Evolutionary conservation across 768 basidiomycete genomes (phyloP), one percentile per base, ranked within the genome.

Genomic region (Mycena epipterygia): DNA sequence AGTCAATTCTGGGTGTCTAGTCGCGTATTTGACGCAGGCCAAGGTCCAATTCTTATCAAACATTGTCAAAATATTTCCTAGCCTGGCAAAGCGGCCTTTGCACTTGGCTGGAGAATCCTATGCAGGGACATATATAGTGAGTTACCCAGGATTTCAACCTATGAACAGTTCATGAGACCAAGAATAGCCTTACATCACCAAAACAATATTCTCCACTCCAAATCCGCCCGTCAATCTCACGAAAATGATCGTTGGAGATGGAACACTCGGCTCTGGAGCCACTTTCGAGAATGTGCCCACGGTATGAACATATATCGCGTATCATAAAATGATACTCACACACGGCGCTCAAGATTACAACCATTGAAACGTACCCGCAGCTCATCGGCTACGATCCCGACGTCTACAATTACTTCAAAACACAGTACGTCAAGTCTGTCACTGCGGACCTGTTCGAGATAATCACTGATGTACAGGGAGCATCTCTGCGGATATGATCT

Each of bases 31-130:
- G 56, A 12, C 27, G 5, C 33, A 29, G 5, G 30, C 19, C 27
- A 17, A 94, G 93, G 87, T 93, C 80, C 90, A 89, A 19, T 94
- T 94, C 76, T 77, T 95, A 49, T 79, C 79, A 23, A 94, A 94
- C 76, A 81, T 93, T 7, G 90, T 93, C 74, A 90, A 90, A 74
- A 89, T 93, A 19, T 94, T 94, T 78, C 93, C 93, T 12, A 85
- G 86, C 72, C 83, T 94, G 30, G 87, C 87, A 14, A 88, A 81
- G 2, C 88, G 93, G 17, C 93, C 93, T 16, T 83, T 94, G 39
- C 81, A 90, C 76, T 74, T 94, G 44, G 87, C 88, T 0, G 93
- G 93, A 12, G 93, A 94, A 79, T 92, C 90, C 72, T 93, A 93
- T 78, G 89, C 93, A 7, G 93, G 93, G 23, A 86, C 85, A 62